phyloP scores from a whole-genome alignment of 2,329 filamentous ascomycete species.

The Arthrobotrys megalospora region DNA sequence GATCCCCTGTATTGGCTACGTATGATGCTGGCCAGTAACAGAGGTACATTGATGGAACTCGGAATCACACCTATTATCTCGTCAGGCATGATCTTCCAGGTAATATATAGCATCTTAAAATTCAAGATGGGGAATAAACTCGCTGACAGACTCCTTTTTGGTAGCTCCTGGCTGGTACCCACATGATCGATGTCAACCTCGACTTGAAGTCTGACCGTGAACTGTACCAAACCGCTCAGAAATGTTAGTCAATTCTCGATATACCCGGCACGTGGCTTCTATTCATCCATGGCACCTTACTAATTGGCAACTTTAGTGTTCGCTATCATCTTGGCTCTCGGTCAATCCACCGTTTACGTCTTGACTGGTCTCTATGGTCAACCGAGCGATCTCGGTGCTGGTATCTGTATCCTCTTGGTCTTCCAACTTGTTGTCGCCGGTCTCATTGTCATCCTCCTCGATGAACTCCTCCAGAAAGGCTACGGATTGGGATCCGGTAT shows the following conservation, averaged over 20 bases:
- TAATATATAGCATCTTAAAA: constrained; percentile 65
- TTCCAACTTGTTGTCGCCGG: constrained; percentile 98
- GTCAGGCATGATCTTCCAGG: constrained; percentile 99
- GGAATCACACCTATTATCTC: constrained; percentile 99
- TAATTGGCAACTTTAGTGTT: constrained; percentile 73
- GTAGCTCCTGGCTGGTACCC: constrained; percentile 93
- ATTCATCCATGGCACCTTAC: constrained; percentile 4
- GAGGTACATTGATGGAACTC: constrained; percentile 94
- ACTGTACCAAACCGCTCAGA: constrained; percentile 99
- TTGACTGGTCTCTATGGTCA: constrained; percentile 98
- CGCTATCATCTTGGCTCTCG: constrained; percentile 96
- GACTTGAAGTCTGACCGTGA: constrained; percentile 99
- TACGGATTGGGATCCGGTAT: constrained; percentile 99
- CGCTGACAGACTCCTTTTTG: constrained; percentile 13
- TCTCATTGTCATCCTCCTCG: constrained; percentile 98
- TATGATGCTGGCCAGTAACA: constrained; percentile 99
- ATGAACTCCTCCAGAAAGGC: constrained; percentile 99
- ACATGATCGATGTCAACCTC: constrained; percentile 99
- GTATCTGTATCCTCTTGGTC: constrained; percentile 97
- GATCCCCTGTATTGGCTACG: constrained; percentile 99
- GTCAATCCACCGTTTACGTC: constrained; percentile 97
- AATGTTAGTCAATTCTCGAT: constrained; percentile 71
- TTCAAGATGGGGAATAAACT: background rate
- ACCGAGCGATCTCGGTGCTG: constrained; percentile 94
- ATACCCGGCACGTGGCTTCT: constrained; percentile 6